Base-by-base conservation (phyloP, 768 basidiomycete species). In the Calocybe gangraenosa region DNA sequence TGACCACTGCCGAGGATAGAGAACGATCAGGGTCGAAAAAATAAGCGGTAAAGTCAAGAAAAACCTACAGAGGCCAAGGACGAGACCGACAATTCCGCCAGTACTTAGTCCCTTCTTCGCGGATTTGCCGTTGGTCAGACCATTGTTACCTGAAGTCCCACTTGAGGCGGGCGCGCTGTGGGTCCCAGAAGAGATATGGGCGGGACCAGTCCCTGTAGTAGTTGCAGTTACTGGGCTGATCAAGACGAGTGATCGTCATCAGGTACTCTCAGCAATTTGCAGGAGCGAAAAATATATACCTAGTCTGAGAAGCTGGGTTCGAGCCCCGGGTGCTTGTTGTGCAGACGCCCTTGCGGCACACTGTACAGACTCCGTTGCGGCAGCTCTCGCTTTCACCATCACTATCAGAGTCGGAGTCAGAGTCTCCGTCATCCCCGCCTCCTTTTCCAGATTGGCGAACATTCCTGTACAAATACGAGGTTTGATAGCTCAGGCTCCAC, bases 31-130 rank as follows among this genome's bases (percentile, higher is more conserved):
- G 25, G 5, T 28, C 11, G 11, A 28, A 34, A 18, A n/a, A 15
- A 15, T 11, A 19, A 25, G 31, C 2, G 7, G 6, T 11, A 14
- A 19, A 30, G 23, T 18, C 7, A 19, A 35, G 18, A 20, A 36
- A 20, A n/a, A 51, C 53, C 28, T 39, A 54, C 57, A 20, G 11
- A 52, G 25, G 21, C 49, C 57, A 23, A 56, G 30, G 31, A 51
- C 50, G 21, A 58, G 41, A 11, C 57, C 57, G 14, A 47, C 48
- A 10, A 56, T 58, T n/a, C 50, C 53, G 23, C 55, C 57, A 11
- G 37, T 46, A 30, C 53, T 46, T 14, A 56, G 20, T 13, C 55
- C 53, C 11, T 46, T 38, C 39, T 49, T 49, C 17, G 35, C 34
- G 23, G 10, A n/a, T 33, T 22, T 23, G 22, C 21, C 23, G n/a